A percentile compares a stretch with the other conserved stretches of the same genome.
Conservation (phyloP, 768 basidiomycete genomes). For the Kwoniella dejecticola region DNA sequence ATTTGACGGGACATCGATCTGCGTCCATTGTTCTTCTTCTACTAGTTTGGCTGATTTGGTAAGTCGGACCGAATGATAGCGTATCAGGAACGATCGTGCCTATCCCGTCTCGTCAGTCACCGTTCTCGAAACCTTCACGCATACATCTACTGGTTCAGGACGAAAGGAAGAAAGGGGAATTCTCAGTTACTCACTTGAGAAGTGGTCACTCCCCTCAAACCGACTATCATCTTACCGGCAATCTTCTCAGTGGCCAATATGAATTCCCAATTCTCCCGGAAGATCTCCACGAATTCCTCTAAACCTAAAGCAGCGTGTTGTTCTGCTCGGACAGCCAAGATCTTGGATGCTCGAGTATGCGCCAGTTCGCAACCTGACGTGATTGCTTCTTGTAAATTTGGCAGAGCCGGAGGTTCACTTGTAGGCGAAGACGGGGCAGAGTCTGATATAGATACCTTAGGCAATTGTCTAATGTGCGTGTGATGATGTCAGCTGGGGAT, state of each 20-base stretch:
- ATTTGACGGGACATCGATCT: slow-evolving; percentile 67
- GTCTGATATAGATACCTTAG: slow-evolving; percentile 12
- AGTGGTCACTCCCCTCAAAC: slow-evolving; percentile 80
- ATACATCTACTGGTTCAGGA: too few species aligned
- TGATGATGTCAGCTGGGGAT: background rate
- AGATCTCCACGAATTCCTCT: slow-evolving; percentile 74
- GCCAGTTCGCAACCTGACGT: slow-evolving; percentile 80
- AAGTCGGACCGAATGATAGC: slow-evolving; percentile 80
- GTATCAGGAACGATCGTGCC: slow-evolving; percentile 83
- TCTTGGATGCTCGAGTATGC: slow-evolving; percentile 76
- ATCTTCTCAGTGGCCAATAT: slow-evolving; percentile 84
- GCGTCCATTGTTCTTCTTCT: slow-evolving; percentile 93
- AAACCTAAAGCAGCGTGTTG: slow-evolving; percentile 74
- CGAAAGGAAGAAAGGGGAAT: too few species aligned
- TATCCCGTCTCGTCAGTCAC: slow-evolving; percentile 47
- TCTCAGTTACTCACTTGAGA: slow-evolving; percentile 74
- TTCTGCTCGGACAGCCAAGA: slow-evolving; percentile 75
- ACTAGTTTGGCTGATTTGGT: slow-evolving; percentile 82
- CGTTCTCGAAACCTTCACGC: too few species aligned
- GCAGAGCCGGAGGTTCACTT: slow-evolving; percentile 28
- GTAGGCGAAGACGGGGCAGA: slow-evolving; percentile 17
- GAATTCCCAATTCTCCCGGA: slow-evolving; percentile 84
- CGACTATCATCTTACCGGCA: slow-evolving; percentile 87
- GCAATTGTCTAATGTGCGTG: slow-evolving; percentile 4
- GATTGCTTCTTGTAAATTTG: slow-evolving; percentile 73